Percentiles rank a stretch among this genome's conserved stretches.
Evolutionary conservation across 2,329 filamentous ascomycete genomes (phyloP).

Genomic region (Diplodia seriata): DNA sequence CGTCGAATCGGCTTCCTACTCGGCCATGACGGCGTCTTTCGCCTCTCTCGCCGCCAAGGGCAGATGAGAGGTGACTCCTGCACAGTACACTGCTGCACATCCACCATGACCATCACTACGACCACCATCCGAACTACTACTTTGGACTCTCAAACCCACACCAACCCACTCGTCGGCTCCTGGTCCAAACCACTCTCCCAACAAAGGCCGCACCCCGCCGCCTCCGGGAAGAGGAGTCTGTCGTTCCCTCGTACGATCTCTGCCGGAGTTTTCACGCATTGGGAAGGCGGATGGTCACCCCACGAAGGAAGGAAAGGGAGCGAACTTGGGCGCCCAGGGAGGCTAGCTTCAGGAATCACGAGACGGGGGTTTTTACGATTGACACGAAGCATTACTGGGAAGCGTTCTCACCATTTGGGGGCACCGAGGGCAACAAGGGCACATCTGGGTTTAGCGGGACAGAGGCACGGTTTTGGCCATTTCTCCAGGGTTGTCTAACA

Average conservation of each 20-base stretch:
- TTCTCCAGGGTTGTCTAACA: not conserved
- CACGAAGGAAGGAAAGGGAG: not conserved
- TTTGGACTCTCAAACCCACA: conserved; percentile 13
- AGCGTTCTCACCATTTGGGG: not conserved
- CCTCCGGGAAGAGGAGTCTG: conserved; percentile 2
- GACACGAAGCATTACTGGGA: conserved; percentile 19
- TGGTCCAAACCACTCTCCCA: not conserved
- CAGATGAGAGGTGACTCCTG: conserved; percentile 22
- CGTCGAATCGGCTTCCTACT: conserved; percentile 40
- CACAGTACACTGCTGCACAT: too few relatives aligned
- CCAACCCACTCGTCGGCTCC: not conserved
- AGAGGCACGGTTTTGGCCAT: not conserved
- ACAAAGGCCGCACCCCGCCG: conserved; percentile 1
- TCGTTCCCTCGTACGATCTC: conserved; percentile 15
- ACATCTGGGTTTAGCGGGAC: conserved; percentile 3
- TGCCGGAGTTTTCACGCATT: conserved; percentile 16
- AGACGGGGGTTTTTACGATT: conserved; percentile 8
- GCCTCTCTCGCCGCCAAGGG: conserved; percentile 44
- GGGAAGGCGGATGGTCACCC: conserved; percentile 15
- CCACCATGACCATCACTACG: not conserved
- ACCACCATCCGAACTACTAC: not conserved
- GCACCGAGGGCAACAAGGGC: not conserved
- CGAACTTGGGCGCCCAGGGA: not conserved
- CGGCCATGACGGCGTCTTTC: conserved; percentile 50
- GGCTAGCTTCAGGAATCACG: conserved; percentile 9